Evolutionary conservation across 2,329 filamentous ascomycete genomes (phyloP).

Genomic region (Aspergillus novofumigatus): DNA sequence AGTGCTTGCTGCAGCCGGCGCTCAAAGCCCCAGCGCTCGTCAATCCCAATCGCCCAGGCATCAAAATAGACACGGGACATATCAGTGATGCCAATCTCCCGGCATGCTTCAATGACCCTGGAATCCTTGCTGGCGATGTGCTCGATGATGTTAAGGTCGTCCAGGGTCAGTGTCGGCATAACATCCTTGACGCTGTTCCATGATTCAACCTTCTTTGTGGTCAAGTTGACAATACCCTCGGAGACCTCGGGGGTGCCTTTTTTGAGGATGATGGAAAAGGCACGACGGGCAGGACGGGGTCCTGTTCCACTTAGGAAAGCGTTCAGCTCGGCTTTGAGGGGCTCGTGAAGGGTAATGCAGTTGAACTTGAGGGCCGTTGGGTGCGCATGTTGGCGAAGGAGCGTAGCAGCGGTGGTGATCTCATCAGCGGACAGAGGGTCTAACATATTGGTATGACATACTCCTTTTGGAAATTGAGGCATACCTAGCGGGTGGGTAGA

Average conservation of each 20-base stretch:
- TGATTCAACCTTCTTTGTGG: too few relatives aligned
- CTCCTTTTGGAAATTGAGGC: too few relatives aligned
- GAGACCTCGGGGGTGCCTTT: conserved; percentile 7
- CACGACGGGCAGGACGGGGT: conserved; percentile 29
- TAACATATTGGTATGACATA: too few relatives aligned
- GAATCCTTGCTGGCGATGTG: conserved; percentile 29
- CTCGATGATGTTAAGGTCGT: too few relatives aligned
- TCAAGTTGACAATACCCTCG: too few relatives aligned
- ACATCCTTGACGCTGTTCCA: too few relatives aligned
- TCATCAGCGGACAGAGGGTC: too few relatives aligned
- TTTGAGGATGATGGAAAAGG: conserved; percentile 49
- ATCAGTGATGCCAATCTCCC: conserved; percentile 33
- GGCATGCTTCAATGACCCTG: conserved; percentile 31
- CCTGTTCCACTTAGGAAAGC: conserved; percentile 31
- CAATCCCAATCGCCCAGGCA: conserved; percentile 35
- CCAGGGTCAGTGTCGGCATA: too few relatives aligned
- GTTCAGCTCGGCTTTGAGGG: conserved; percentile 32
- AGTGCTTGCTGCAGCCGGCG: conserved; percentile 31
- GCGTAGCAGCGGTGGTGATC: too few relatives aligned
- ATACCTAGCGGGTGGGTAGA: too few relatives aligned
- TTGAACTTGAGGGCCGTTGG: conserved; percentile 29
- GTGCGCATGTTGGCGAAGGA: too few relatives aligned
- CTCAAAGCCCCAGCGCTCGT: conserved; percentile 34
- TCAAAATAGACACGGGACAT: conserved; percentile 34
- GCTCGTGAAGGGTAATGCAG: conserved; percentile 53